Percentiles rank a stretch among this genome's conserved stretches.
Conservation (phyloP, 371 early-diverging fungal genomes). For the Mortierella sp. region DNA sequence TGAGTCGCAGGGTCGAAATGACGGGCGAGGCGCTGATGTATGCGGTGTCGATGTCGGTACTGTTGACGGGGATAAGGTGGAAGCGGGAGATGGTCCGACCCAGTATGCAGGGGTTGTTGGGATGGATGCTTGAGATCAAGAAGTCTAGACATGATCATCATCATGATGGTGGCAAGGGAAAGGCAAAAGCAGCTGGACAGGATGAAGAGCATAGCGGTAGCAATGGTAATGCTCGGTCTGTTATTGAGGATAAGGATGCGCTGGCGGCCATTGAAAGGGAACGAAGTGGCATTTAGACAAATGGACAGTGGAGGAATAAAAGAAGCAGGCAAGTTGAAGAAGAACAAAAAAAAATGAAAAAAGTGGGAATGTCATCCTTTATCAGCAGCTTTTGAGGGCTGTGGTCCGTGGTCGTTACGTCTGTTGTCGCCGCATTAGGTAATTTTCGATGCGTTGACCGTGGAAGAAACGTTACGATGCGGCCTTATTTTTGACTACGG, state of each 20-base stretch:
- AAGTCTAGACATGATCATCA: neutral
- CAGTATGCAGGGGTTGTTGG: constrained; percentile 64
- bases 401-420: neutral
- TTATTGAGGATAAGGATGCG: constrained; percentile 13
- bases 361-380: neutral
- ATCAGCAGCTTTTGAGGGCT: neutral
- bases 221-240: neutral
- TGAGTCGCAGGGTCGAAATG: constrained; percentile 42
- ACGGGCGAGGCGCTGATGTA: constrained; percentile 55
- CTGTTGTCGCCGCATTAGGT: neutral
- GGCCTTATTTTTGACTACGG: neutral
- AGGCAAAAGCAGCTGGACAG: neutral
- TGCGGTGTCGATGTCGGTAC: constrained; percentile 61
- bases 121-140: constrained; percentile 64
- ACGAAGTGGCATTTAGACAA: constrained; percentile 10
- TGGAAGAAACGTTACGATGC: neutral
- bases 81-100: constrained; percentile 64
- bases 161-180: neutral
- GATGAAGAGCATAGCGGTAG: neutral
- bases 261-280: constrained; percentile 21
- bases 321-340: neutral
- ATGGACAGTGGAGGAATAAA: neutral
- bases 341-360: neutral
- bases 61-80: constrained; percentile 63
- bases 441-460: neutral